Evolutionary conservation across 129 eudicot species (phyloP).

Genomic region (Daucus carota): DNA sequence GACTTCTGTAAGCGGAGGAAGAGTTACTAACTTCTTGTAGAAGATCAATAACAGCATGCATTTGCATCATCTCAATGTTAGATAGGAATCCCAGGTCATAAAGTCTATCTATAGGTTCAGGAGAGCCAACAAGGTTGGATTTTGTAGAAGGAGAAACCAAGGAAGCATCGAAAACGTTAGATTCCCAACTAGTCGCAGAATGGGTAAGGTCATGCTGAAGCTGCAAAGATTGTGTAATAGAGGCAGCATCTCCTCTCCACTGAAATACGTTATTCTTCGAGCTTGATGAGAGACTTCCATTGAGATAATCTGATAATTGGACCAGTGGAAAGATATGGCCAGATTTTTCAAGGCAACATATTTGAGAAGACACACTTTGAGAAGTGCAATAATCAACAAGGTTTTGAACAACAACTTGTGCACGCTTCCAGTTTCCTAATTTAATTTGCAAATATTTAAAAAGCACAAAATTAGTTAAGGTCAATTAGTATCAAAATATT

Average conservation of each 20-base stretch:
- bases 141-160: conserved; percentile 32
- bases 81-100: conserved; percentile 30
- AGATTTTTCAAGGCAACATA: conserved; percentile 12
- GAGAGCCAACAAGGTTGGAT: conserved; percentile 43
- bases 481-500: neutral
- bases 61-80: conserved; percentile 52
- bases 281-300: conserved; percentile 38
- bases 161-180: conserved; percentile 25
- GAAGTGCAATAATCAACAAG: conserved; percentile 47
- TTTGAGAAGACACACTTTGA: conserved; percentile 21
- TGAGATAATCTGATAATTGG: conserved; percentile 60
- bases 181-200: conserved; percentile 27
- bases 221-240: conserved; percentile 28
- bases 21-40: conserved; percentile 67
- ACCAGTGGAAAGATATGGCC: conserved; percentile 33
- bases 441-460: neutral
- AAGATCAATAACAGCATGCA: conserved; percentile 65
- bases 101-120: conserved; percentile 47
- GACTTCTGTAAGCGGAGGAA: conserved; percentile 79
- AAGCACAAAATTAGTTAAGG: neutral
- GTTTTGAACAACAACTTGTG: conserved; percentile 47
- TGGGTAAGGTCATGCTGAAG: conserved; percentile 28
- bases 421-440: conserved; percentile 89
- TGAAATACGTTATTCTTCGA: conserved; percentile 36
- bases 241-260: conserved; percentile 38